Percentiles rank a stretch among this genome's conserved stretches.
These are phyloP conservation scores for Neonothopanus nambi DNA, from an alignment of 1,284 basidiomycete species.

Conservation along the genomic window DNA sequence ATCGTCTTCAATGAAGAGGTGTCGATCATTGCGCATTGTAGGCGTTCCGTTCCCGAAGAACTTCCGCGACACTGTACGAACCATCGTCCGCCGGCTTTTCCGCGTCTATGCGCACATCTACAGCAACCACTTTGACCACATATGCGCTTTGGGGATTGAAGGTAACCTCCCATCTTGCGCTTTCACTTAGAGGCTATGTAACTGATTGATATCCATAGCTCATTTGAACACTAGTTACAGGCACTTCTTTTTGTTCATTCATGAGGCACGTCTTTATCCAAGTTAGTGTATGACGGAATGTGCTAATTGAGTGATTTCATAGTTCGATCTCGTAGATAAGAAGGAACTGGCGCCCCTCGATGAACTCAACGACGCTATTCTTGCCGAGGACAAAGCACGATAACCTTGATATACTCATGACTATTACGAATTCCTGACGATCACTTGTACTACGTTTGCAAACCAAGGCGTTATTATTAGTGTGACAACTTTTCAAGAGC, in stretches of 20 bases:
- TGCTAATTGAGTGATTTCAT: slow-evolving; percentile 2
- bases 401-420: slow-evolving; percentile 24
- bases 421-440: no score
- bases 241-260: slow-evolving; percentile 96
- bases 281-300: not conserved
- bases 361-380: slow-evolving; percentile 94
- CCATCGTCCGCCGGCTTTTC: slow-evolving; percentile 91
- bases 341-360: slow-evolving; percentile 95
- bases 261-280: slow-evolving; percentile 65
- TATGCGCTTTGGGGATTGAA: slow-evolving; percentile 97
- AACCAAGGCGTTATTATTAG: no score
- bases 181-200: not conserved
- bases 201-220: slow-evolving; percentile 49
- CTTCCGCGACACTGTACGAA: slow-evolving; percentile 90
- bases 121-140: slow-evolving; percentile 99
- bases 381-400: slow-evolving; percentile 78
- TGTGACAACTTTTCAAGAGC: no score
- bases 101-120: slow-evolving; percentile 99
- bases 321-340: slow-evolving; percentile 97
- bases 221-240: slow-evolving; percentile 99
- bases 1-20: not conserved
- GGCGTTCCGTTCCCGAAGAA: slow-evolving; percentile 91
- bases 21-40: slow-evolving; percentile 32
- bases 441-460: no score
- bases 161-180: slow-evolving; percentile 49